Evolutionary conservation across 192 early-diverging fungal genomes (phyloP), one percentile per base, ranked within the genome.

Genomic region (Cladochytrium replicatum): DNA sequence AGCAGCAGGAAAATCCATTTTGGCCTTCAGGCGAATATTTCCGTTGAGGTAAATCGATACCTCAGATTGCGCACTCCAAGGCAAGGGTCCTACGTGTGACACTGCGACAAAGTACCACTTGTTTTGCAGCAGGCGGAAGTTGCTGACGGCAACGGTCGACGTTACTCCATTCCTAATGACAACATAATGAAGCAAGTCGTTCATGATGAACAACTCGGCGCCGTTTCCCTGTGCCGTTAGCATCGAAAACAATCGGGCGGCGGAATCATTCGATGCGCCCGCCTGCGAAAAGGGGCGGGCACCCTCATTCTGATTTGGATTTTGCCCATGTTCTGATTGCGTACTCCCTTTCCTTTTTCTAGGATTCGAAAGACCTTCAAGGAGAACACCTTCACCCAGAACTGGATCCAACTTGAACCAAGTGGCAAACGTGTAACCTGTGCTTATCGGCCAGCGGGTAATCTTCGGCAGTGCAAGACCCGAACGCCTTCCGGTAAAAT

Each of bases 81-180:
- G 64, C 0, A 66, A 34, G 0, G 60, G 63, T 4, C 23, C 32
- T n/a, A 31, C 25, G 21, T 71, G 64, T 3, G 52, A 54, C 8
- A 71, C 47, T 15, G 42, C 55, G 11, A 71, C 45, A 26, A 44
- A 64, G 37, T 71, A 60, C 69, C 69, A 71, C 30, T 60, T 51
- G 27, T 25, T 24, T 15, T 34, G 47, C 11, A 41, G 6, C 28
- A 6, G 32, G 34, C 46, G 42, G 25, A 2, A 15, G 11, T 46
- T 40, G 6, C 7, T 6, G n/a, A 32, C 45, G 22, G 40, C 5
- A 1, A 32, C 45, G 4, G 42, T 25, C 19, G 38, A 31, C 11
- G 8, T 15, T 8, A 25, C 17, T 13, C 23, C 39, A 5, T 11
- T 25, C 2, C 52, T 34, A 3, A 32, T 50, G 2, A 61, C 44